phyloP scores from a whole-genome alignment of 2,329 filamentous ascomycete genomes.

The Fusarium sp. region DNA sequence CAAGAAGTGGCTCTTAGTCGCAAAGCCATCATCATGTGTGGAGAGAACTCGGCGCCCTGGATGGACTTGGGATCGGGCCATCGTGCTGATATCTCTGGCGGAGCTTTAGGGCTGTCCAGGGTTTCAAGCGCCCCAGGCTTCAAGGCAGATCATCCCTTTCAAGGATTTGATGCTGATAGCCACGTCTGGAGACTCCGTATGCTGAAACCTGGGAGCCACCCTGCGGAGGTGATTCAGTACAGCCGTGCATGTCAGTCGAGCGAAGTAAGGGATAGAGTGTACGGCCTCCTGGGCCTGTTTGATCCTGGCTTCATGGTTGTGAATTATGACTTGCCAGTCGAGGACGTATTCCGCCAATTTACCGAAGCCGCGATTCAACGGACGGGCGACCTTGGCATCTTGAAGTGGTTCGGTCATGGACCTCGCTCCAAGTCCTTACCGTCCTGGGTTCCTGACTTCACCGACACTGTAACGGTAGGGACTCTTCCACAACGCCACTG shows the following conservation, averaged over 20 bases:
- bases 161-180: slow-evolving; percentile 1
- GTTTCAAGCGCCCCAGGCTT: background rate
- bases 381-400: background rate
- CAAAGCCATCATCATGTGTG: slow-evolving; percentile 14
- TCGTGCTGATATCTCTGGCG: slow-evolving; percentile 11
- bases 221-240: slow-evolving; percentile 12
- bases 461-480: background rate
- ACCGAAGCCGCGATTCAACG: background rate
- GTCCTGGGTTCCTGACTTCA: slow-evolving; percentile 25
- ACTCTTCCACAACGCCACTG: background rate
- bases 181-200: slow-evolving; percentile 4
- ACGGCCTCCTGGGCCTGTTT: slow-evolving; percentile 15
- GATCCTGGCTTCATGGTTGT: slow-evolving; percentile 2
- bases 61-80: background rate
- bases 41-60: background rate
- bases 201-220: background rate
- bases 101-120: background rate
- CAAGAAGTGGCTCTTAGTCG: slow-evolving; percentile 20
- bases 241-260: slow-evolving; percentile 15
- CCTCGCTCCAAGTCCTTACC: background rate
- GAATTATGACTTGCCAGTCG: background rate
- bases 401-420: background rate
- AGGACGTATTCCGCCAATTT: slow-evolving; percentile 18
- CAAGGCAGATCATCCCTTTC: background rate
- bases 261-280: slow-evolving; percentile 17